phyloP scores from a whole-genome alignment of 75 land plant genomes.

The Cupressus sempervirens region DNA sequence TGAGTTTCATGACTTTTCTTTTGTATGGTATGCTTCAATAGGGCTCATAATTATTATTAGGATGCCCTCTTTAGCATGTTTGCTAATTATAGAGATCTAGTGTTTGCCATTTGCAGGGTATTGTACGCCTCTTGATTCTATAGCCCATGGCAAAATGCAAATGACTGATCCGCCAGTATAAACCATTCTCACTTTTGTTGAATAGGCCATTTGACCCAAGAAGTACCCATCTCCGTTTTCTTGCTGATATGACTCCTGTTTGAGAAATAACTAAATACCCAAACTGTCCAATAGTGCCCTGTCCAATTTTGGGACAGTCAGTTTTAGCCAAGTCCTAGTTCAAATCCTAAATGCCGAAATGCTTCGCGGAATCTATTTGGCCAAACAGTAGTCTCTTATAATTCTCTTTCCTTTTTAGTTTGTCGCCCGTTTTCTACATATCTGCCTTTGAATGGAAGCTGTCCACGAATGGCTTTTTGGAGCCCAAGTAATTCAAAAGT shows the following conservation, averaged over 20 bases:
- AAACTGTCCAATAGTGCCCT: background rate
- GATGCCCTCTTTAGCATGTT: background rate
- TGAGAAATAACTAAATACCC: background rate
- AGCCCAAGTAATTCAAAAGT: background rate
- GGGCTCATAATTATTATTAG: background rate
- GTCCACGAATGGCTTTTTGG: background rate
- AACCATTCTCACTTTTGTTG: background rate
- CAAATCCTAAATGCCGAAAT: background rate
- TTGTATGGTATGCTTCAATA: background rate
- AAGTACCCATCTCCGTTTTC: background rate
- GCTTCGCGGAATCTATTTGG: background rate
- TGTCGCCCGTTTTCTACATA: background rate
- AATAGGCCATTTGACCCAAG: background rate
- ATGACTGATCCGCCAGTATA: background rate
- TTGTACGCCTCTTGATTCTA: background rate
- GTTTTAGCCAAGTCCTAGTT: background rate
- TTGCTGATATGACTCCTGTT: background rate
- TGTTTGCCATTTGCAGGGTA: background rate
- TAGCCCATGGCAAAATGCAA: background rate
- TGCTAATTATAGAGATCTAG: background rate
- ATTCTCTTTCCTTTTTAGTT: background rate
- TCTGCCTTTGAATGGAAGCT: background rate
- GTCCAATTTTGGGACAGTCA: background rate
- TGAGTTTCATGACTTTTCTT: background rate
- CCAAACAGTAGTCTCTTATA: background rate